Percentiles rank a stretch among this genome's conserved stretches.
These are phyloP conservation scores for Phytophthora agathidicida DNA, from an alignment of 352 stramenopile genomes.

Conservation along the genomic window DNA sequence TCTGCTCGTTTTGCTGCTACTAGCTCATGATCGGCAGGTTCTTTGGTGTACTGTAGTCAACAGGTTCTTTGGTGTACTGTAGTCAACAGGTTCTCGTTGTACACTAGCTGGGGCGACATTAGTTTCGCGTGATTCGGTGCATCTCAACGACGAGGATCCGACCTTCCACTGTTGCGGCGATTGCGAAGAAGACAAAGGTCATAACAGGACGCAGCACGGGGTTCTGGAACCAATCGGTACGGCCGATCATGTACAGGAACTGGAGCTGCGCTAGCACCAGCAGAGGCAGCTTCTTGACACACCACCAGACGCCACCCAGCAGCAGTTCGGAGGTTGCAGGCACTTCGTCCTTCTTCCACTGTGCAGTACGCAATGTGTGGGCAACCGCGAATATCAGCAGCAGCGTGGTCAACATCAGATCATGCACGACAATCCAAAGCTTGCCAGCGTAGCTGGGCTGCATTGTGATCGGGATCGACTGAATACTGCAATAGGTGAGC, in stretches of 20 bases:
- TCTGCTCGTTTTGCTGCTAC: slow-evolving; percentile 23
- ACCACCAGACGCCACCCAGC: slow-evolving; percentile 50
- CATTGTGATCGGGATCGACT: slow-evolving; percentile 63
- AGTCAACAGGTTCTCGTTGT: slow-evolving; percentile 8
- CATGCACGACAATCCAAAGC: slow-evolving; percentile 69
- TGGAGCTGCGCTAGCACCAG: slow-evolving; percentile 53
- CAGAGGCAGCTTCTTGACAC: slow-evolving; percentile 54
- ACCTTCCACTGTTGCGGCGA: slow-evolving; percentile 46
- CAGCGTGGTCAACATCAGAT: slow-evolving; percentile 63
- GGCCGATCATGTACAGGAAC: slow-evolving; percentile 68
- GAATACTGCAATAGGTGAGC: slow-evolving; percentile 56
- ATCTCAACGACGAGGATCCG: slow-evolving; percentile 68
- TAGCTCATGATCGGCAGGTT: slow-evolving; percentile 21
- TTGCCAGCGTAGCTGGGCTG: slow-evolving; percentile 70
- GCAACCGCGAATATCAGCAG: slow-evolving; percentile 73
- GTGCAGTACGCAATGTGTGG: slow-evolving; percentile 63
- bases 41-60: slow-evolving; percentile 7
- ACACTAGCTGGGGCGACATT: slow-evolving; percentile 15
- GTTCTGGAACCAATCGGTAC: slow-evolving; percentile 78
- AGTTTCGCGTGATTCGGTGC: slow-evolving; percentile 56
- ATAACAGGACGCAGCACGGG: slow-evolving; percentile 76
- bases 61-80: slow-evolving; percentile 3
- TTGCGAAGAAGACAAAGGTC: slow-evolving; percentile 54
- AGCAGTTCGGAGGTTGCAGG: slow-evolving; percentile 60
- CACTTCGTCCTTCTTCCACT: slow-evolving; percentile 79